phyloP scores from a whole-genome alignment of 352 stramenopile genomes.

The Phytophthora colocasiae region DNA sequence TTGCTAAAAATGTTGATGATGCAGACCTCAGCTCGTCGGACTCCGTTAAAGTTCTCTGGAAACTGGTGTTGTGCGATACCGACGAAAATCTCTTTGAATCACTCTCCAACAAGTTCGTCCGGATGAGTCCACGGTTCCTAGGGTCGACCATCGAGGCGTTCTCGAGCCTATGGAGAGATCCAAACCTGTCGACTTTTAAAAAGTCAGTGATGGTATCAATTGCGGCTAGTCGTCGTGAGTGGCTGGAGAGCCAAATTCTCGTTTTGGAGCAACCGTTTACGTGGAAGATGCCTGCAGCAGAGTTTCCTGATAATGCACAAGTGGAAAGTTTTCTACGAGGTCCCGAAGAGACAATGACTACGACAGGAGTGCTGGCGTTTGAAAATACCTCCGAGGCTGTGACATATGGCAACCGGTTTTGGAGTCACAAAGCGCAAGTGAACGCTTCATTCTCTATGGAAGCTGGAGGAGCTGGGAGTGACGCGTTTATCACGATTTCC shows the following conservation, averaged over 20 bases:
- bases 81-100: no score
- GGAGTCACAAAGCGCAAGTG: neutral
- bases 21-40: no score
- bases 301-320: conserved; percentile 4
- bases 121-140: neutral
- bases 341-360: neutral
- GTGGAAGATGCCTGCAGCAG: conserved; percentile 24
- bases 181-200: neutral
- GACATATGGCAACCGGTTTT: no score
- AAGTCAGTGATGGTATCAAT: conserved; percentile 1
- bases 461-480: neutral
- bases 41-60: no score
- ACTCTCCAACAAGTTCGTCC: no score
- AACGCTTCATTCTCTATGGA: neutral
- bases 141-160: neutral
- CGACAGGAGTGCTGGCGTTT: neutral
- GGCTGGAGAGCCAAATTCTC: conserved; percentile 17
- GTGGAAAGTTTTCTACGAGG: conserved; percentile 22
- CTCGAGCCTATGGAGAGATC: neutral
- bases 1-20: no score
- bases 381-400: neutral
- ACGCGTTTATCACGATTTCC: conserved; percentile 14
- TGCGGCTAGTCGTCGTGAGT: conserved; percentile 5
- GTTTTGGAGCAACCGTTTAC: conserved; percentile 22
- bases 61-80: no score